These are phyloP conservation scores for Hypoxylon sp. DNA, from an alignment of 2,329 filamentous ascomycete genomes.

Conservation along the genomic window DNA sequence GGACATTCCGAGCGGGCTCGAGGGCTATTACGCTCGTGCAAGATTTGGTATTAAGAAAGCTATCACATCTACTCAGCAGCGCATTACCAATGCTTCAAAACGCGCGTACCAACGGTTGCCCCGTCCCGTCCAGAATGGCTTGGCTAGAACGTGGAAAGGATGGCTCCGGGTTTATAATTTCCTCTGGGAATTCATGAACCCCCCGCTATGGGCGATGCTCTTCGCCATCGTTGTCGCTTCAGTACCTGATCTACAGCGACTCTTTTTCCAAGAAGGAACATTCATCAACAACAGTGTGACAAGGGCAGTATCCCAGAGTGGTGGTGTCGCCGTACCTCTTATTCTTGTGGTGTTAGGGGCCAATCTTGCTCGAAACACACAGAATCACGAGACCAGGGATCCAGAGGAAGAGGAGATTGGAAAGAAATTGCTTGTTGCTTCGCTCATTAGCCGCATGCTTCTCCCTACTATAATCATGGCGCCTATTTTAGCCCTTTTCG, in stretches of 20 bases:
- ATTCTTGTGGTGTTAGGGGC: constrained; percentile 96
- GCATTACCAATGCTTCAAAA: constrained; percentile 34
- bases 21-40: constrained; percentile 59
- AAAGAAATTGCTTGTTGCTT: constrained; percentile 86
- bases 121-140: constrained; percentile 56
- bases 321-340: constrained; percentile 91
- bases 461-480: constrained; percentile 94
- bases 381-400: constrained; percentile 76
- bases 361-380: constrained; percentile 92
- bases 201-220: constrained; percentile 97
- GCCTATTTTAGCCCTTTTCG: constrained; percentile 85
- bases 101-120: constrained; percentile 60
- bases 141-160: constrained; percentile 54
- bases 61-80: constrained; percentile 45
- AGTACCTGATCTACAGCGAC: constrained; percentile 81
- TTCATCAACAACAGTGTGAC: constrained; percentile 96
- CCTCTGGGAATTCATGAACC: constrained; percentile 96
- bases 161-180: constrained; percentile 70
- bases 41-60: constrained; percentile 55
- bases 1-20: constrained; percentile 59
- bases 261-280: constrained; percentile 91
- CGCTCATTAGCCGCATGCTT: constrained; percentile 90
- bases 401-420: constrained; percentile 78
- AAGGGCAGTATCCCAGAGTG: constrained; percentile 85
- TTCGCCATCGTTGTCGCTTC: constrained; percentile 91